Conservation (phyloP, 1,139 yeast genomes). For the Meyerozyma guilliermondii region DNA sequence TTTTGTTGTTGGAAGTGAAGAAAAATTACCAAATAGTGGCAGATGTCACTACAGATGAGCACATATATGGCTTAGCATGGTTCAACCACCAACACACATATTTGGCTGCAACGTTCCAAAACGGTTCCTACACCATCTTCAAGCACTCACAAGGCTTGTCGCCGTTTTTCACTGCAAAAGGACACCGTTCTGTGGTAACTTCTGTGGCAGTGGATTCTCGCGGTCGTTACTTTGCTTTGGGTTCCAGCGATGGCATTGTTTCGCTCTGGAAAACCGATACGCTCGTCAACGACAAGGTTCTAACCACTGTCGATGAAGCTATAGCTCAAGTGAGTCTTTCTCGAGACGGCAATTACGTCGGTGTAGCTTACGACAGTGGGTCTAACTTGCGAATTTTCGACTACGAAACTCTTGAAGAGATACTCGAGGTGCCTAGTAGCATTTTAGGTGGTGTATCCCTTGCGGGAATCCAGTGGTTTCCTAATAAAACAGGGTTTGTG, state of each 20-base stretch:
- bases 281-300: conserved; percentile 39
- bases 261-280: conserved; percentile 52
- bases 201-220: conserved; percentile 52
- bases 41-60: conserved; percentile 19
- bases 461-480: conserved; percentile 38
- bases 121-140: neutral
- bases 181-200: conserved; percentile 53
- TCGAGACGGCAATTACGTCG: conserved; percentile 42
- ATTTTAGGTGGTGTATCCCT: conserved; percentile 29
- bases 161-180: conserved; percentile 14
- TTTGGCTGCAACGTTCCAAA: neutral
- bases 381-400: conserved; percentile 37
- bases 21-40: conserved; percentile 22
- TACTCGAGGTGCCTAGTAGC: conserved; percentile 35
- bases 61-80: conserved; percentile 30
- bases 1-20: conserved; percentile 22
- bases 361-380: conserved; percentile 41
- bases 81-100: conserved; percentile 14
- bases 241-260: conserved; percentile 70
- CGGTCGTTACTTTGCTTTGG: conserved; percentile 53
- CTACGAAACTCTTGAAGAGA: conserved; percentile 21
- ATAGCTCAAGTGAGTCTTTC: conserved; percentile 40
- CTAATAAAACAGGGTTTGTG: conserved; percentile 31
- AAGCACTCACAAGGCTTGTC: neutral
- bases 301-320: conserved; percentile 48